Base-by-base conservation (phyloP, 805 yeast species). In the Metschnikowia cerradonensis region DNA sequence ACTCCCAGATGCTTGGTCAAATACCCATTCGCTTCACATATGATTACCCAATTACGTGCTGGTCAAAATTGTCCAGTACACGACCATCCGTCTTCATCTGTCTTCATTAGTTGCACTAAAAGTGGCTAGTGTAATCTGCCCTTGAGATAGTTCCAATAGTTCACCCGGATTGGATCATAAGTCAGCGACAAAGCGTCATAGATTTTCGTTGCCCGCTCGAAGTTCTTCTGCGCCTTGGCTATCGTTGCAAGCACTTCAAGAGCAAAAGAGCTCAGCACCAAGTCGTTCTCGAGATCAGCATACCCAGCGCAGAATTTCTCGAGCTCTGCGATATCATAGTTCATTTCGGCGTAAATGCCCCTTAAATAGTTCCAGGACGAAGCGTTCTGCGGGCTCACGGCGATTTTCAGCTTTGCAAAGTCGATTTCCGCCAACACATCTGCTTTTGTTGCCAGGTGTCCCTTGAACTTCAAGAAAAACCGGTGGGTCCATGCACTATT, bases 401-500 rank as follows among this genome's bases (percentile, higher is more conserved):
- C 70, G 19, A 92, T 86, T 50, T 73, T 65, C 1, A 55, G 61
- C 57, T 71, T 73, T 2, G 80, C 77, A 60, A 67, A 88, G 4
- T 70, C 73, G 2, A 85, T 60, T 60, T 91, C 97, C 3, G 77
- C 54, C 4, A 58, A 45, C 4, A 52, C 55, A 2, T 52, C 54
- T 6, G 45, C 57, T 1, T 55, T 58, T 51, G 10, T 57, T 54
- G 26, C 57, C 19, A 34, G 8, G 41, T 52, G 17, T 52, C 67
- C 66, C 22, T 47, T 48, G 47, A 71, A 69, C 37, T 75, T 58
- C 10, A 86, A 67, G 57, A 84, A 88, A 70, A 74, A 87, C 48
- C 97, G 76, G 67, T 88, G 95, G 52, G 83, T 80, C 99, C 99
- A 94, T 0, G 95, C 96, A 46, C 96, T 86, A 66, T 94, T 94